These are phyloP conservation scores for Daldinia bambusicola DNA, from an alignment of 495 filamentous ascomycete species.

Conservation along the genomic window DNA sequence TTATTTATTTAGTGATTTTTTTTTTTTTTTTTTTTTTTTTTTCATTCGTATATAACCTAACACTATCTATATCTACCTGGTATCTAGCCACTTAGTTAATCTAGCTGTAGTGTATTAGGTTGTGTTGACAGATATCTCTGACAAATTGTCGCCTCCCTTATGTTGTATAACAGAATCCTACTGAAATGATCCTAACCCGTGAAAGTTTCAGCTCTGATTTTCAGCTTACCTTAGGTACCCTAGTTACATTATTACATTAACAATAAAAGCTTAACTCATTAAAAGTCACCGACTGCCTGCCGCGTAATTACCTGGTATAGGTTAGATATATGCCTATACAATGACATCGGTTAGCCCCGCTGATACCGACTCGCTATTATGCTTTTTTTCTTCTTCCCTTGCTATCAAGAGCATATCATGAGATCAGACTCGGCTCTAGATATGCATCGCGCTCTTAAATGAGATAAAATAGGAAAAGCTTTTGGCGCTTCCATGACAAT, in stretches of 20 bases:
- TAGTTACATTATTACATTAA: too few species aligned
- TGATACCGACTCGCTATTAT: neutral
- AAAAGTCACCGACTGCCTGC: conserved; percentile 2
- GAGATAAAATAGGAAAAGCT: conserved; percentile 6
- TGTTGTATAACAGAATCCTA: too few species aligned
- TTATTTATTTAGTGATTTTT: too few species aligned
- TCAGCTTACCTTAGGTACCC: too few species aligned
- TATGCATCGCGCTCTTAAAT: conserved; percentile 8
- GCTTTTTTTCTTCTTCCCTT: neutral
- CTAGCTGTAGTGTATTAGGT: neutral
- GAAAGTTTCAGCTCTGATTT: neutral
- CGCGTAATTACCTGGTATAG: conserved; percentile 12
- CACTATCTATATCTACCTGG: neutral
- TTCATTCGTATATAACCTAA: too few species aligned
- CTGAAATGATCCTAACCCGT: neutral
- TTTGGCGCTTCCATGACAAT: conserved; percentile 12
- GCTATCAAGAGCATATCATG: conserved; percentile 1
- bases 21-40: too few species aligned
- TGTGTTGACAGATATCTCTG: conserved; percentile 38
- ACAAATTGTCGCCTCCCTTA: conserved; percentile 17
- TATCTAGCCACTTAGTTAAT: neutral
- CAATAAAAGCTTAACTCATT: neutral
- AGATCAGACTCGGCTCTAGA: conserved; percentile 9
- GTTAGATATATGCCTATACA: too few species aligned
- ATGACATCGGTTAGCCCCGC: conserved; percentile 29